A percentile compares a stretch with the other conserved stretches of the same genome.
Conservation (phyloP, 1,284 basidiomycete genomes). For the Puccinia hordei region DNA sequence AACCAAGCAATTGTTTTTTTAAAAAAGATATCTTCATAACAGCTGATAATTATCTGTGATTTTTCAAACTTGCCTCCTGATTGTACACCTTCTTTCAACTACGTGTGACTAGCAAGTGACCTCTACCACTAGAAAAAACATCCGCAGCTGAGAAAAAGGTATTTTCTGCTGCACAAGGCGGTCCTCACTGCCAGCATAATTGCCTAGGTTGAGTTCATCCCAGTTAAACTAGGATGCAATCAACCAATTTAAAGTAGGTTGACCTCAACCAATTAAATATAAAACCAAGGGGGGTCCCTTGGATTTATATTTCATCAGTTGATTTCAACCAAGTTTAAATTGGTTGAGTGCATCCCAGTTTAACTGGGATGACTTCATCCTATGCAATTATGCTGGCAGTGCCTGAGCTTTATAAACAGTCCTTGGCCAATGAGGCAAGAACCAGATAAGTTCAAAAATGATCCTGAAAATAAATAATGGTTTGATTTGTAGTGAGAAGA, state of each 20-base stretch:
- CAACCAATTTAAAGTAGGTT: too few relatives aligned
- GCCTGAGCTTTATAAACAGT: neutral
- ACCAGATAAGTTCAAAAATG: neutral
- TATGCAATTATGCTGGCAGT: too few relatives aligned
- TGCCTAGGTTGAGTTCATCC: too few relatives aligned
- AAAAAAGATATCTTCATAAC: neutral
- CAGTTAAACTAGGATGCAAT: too few relatives aligned
- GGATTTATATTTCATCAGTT: too few relatives aligned
- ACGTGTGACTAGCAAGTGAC: neutral
- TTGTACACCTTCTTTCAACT: slow-evolving; percentile 15
- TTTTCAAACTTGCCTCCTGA: neutral
- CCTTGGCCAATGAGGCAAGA: slow-evolving; percentile 4
- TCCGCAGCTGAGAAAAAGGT: slow-evolving; percentile 29
- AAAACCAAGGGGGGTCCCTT: too few relatives aligned
- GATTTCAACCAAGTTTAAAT: too few relatives aligned
- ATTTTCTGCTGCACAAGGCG: slow-evolving; percentile 15
- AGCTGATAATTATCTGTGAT: neutral
- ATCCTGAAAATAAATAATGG: slow-evolving; percentile 1
- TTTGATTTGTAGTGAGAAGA: neutral
- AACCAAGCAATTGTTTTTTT: too few relatives aligned
- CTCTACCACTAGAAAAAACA: neutral
- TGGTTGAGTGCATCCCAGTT: too few relatives aligned
- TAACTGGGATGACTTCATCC: too few relatives aligned
- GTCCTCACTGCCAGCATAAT: too few relatives aligned
- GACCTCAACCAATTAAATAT: too few relatives aligned